phyloP scores from a whole-genome alignment of 2,329 filamentous ascomycete species.

The Dothistroma septosporum region DNA sequence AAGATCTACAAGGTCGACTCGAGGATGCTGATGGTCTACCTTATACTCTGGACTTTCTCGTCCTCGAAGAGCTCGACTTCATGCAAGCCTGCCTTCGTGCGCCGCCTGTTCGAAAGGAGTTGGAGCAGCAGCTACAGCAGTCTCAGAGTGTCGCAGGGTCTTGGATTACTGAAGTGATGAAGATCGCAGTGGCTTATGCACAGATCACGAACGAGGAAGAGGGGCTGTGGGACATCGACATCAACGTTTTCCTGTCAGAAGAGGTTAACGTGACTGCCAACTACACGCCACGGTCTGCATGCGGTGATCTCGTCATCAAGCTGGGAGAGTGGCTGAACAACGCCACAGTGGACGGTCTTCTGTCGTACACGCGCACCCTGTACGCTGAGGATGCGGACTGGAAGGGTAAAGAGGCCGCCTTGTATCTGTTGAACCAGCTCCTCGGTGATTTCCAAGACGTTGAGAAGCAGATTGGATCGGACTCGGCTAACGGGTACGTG shows the following conservation, averaged over 20 bases:
- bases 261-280: constrained; percentile 93
- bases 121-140: constrained; percentile 69
- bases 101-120: constrained; percentile 79
- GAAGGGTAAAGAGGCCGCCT: constrained; percentile 71
- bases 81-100: constrained; percentile 87
- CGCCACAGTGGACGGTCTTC: constrained; percentile 71
- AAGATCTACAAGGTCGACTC: constrained; percentile 78
- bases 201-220: constrained; percentile 91
- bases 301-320: constrained; percentile 88
- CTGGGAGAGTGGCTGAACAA: constrained; percentile 82
- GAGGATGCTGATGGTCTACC: constrained; percentile 89
- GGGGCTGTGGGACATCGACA: constrained; percentile 92
- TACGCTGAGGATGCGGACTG: constrained; percentile 58
- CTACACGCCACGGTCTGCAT: constrained; percentile 90
- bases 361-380: constrained; percentile 69
- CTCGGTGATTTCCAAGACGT: constrained; percentile 79
- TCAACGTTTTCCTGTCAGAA: constrained; percentile 91
- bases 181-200: constrained; percentile 76
- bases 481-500: constrained; percentile 69
- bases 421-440: constrained; percentile 82
- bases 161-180: constrained; percentile 87
- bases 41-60: constrained; percentile 88
- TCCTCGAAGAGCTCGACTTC: constrained; percentile 92
- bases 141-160: constrained; percentile 58
- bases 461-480: constrained; percentile 63